Conservation (phyloP, 768 basidiomycete genomes). For the Pulveroboletus sp. region DNA sequence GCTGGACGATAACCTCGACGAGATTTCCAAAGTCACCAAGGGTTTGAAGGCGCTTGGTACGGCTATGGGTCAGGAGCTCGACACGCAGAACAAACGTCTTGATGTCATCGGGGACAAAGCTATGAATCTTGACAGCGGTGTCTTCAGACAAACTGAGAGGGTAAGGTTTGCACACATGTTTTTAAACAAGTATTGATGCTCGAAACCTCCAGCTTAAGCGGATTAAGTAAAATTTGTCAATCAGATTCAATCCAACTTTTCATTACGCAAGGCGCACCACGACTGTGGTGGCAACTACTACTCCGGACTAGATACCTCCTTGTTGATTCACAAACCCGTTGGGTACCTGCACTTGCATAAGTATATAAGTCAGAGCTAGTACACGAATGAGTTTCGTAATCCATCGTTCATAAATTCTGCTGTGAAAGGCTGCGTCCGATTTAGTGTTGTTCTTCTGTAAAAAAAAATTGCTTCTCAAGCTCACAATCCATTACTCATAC, state of each 20-base stretch:
- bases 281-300: neutral
- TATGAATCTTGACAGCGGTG: slow-evolving; percentile 64
- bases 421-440: no score
- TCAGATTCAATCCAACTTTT: no score
- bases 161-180: slow-evolving; percentile 42
- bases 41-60: slow-evolving; percentile 74
- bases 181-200: slow-evolving; percentile 6
- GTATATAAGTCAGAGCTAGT: no score
- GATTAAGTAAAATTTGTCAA: slow-evolving; percentile 60
- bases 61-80: slow-evolving; percentile 86
- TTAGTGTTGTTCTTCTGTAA: no score
- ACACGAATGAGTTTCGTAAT: no score
- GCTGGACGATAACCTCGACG: slow-evolving; percentile 86
- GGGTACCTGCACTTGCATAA: no score
- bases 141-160: slow-evolving; percentile 80
- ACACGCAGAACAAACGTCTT: slow-evolving; percentile 80
- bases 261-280: neutral
- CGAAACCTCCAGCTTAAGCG: slow-evolving; percentile 55
- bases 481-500: neutral
- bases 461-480: no score
- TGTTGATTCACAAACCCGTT: neutral
- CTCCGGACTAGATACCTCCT: slow-evolving; percentile 19
- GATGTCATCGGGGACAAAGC: slow-evolving; percentile 78
- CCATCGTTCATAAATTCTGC: no score
- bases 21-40: slow-evolving; percentile 76